Base-by-base conservation (phyloP, 2,329 filamentous ascomycete genomes). In the Neopestalotiopsis sp. region DNA sequence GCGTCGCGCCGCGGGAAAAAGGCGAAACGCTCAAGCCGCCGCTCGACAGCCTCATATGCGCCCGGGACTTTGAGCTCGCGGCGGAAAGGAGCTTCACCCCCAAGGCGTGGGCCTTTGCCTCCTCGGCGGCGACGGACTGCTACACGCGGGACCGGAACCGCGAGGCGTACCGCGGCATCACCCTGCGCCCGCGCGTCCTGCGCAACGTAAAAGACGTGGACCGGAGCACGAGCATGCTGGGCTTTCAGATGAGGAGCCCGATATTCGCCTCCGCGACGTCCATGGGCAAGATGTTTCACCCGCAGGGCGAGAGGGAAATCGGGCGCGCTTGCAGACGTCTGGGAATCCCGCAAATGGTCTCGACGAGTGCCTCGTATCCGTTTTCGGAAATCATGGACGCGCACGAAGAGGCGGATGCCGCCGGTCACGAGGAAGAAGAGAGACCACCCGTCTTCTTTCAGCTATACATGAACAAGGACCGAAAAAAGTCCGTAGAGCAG, bases 291-390 rank as follows among this genome's bases (percentile, higher is more conserved):
- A 64, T 69, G 30, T 62, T 66, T 66, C 68, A 69, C 42, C 70
- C 70, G 5, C 58, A 71, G 4, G 70, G 61, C 40, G 70, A 71
- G 45, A 59, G 49, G 28, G 70, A 62, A 32, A 66, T 68, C 45
- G 70, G 49, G 2, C 30, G 42, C 30, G 68, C 68, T 1, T 65
- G 49, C 17, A 20, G 38, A 42, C 59, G 38, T 4, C 40, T 65
- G 12, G 69, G 66, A 14, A 68, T 71, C 38, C 49, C 69, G 9
- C 70, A 71, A 30, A 70, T 69, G 53, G 66, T 71, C 9, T 70
- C 68, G 10, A 71, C 70, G 24, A 68, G 65, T 6, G 30, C 68
- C 9, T 68, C 70, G 24, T 65, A 68, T 42, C 38, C 68, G 20
- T 62, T 67, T n/a, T 10, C 40, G 14, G 66, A 67, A 9, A 58